Percentiles rank a stretch among this genome's conserved stretches.
Conservation (phyloP, 2,329 filamentous ascomycete species). For the Emmonsiellopsis sp. region DNA sequence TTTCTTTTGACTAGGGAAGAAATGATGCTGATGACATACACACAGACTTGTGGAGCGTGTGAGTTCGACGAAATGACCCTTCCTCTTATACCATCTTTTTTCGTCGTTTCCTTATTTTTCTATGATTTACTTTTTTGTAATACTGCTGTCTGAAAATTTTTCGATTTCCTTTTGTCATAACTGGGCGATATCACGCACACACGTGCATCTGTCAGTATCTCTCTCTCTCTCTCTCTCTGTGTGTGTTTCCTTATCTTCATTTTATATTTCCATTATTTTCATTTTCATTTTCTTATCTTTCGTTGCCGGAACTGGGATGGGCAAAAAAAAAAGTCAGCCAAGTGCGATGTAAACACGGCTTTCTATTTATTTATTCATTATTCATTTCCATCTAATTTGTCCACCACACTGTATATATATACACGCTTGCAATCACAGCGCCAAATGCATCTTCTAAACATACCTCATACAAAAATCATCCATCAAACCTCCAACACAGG, state of each 20-base stretch:
- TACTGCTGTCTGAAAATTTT: neutral
- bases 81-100: neutral
- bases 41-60: slow-evolving; percentile 13
- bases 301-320: slow-evolving; percentile 1
- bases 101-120: neutral
- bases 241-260: neutral
- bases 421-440: slow-evolving; percentile 3
- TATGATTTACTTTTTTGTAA: neutral
- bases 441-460: neutral
- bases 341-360: neutral
- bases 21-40: slow-evolving; percentile 1
- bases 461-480: slow-evolving; percentile 20
- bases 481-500: slow-evolving; percentile 30
- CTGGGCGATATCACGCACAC: neutral
- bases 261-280: neutral
- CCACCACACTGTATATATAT: neutral
- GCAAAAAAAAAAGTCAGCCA: neutral
- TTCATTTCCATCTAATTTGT: neutral
- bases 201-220: neutral
- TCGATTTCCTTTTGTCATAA: neutral
- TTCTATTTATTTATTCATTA: neutral
- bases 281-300: neutral
- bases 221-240: neutral
- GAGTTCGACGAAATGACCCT: neutral
- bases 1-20: neutral